Percentiles rank a stretch among this genome's conserved stretches.
These are phyloP conservation scores for Xenoacremonium recifei DNA, from an alignment of 2,329 filamentous ascomycete genomes.

Conservation along the genomic window DNA sequence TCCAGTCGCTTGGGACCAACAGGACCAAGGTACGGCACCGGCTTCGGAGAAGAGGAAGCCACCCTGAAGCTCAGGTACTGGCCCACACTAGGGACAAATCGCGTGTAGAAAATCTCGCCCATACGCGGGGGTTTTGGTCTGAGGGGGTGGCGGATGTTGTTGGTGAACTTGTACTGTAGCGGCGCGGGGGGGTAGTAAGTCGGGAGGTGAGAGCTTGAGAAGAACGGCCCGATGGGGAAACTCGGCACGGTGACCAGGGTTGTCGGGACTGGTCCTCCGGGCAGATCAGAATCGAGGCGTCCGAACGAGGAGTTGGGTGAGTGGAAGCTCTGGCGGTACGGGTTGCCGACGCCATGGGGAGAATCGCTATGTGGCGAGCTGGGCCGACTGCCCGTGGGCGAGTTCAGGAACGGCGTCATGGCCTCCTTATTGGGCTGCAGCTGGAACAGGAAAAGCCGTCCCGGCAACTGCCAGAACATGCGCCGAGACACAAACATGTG, in stretches of 20 bases:
- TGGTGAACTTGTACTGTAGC: conserved; percentile 75
- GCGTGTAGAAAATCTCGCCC: conserved; percentile 87
- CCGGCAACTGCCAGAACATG: conserved; percentile 91
- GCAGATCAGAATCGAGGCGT: conserved; percentile 35
- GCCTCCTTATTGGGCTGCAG: conserved; percentile 56
- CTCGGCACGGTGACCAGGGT: conserved; percentile 31
- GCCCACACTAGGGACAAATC: conserved; percentile 76
- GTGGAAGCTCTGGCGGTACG: conserved; percentile 25
- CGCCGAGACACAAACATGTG: conserved; percentile 78
- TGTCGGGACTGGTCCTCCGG: conserved; percentile 37
- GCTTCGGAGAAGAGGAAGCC: conserved; percentile 65
- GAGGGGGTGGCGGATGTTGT: conserved; percentile 78
- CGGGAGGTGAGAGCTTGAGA: conserved; percentile 79
- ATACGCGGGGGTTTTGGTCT: conserved; percentile 86
- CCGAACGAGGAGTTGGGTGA: conserved; percentile 25
- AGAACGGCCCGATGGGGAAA: conserved; percentile 66
- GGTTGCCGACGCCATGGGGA: conserved; percentile 13
- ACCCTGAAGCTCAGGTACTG: conserved; percentile 90
- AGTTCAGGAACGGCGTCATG: conserved; percentile 45
- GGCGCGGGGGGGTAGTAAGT: conserved; percentile 88
- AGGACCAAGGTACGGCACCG: conserved; percentile 64
- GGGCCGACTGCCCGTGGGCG: conserved; percentile 53
- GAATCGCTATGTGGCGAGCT: conserved; percentile 47
- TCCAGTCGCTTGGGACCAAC: conserved; percentile 39
- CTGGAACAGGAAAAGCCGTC: conserved; percentile 84